Evolutionary conservation across 1,284 basidiomycete genomes (phyloP), one percentile per base, ranked within the genome.

Genomic region (Heliocybe sulcata): DNA sequence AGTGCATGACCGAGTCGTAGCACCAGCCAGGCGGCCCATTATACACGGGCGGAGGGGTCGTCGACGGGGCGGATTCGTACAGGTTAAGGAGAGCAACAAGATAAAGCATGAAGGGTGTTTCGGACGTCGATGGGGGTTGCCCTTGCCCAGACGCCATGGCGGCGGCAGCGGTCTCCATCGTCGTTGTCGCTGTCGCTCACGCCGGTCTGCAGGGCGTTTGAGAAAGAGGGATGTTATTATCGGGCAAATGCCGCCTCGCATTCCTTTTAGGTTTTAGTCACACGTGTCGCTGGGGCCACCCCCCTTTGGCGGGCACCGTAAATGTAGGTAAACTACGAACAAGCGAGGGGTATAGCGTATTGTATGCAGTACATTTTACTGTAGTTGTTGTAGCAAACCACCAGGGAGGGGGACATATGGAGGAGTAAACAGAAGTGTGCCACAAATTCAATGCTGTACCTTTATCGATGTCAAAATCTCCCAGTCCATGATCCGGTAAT

Each of bases 21-120:
- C 83, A 80, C 82, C 80, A 84, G 68, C 83, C 80, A 51, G 72
- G 60, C 1, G 81, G 81, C 1, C 85, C 85, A 67, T 82, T 76
- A 67, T 85, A 88, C 56, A 74, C 74, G 50, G 83, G 84, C 38
- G 84, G 81, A 4, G 77, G 72, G 12, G 77, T 29, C 47, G 23
- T 16, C 14, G 47, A 66, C 60, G 68, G 68, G 26, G 75, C 74
- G 35, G 76, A 70, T 56, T 82, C 77, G 59, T 82, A 82, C 10
- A 79, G 65, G 14, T 79, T 79, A 22, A 82, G 69, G 2, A 82
- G 60, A 4, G 76, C 74, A 60, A 79, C 70, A 54, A 82, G 76
- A 58, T 82, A 75, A 0, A 71, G 65, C 53, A 77, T 65, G 60
- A 82, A 82, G 4, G 77, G 72, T 8, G 12, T 20, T 16, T 42